These are phyloP conservation scores for Lentinula sp. DNA, from an alignment of 768 basidiomycete genomes.

Conservation along the genomic window DNA sequence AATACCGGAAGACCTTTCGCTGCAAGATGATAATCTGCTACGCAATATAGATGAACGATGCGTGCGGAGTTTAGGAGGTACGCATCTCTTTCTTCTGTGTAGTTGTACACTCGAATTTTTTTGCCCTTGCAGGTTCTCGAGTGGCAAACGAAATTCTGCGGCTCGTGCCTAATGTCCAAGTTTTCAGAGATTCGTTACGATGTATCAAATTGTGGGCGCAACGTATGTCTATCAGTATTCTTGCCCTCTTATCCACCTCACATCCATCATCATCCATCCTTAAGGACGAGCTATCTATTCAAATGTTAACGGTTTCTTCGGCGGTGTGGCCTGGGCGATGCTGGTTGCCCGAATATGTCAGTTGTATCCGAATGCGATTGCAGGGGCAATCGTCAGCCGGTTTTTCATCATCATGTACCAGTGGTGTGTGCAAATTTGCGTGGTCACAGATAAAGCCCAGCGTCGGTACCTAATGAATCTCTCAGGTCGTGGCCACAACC, in stretches of 20 bases:
- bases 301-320: slow-evolving; percentile 95
- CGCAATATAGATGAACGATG: slow-evolving; percentile 92
- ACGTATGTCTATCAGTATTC: slow-evolving; percentile 43
- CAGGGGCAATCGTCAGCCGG: slow-evolving; percentile 92
- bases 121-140: slow-evolving; percentile 62
- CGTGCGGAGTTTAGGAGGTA: slow-evolving; percentile 91
- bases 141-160: slow-evolving; percentile 95
- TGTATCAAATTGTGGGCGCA: slow-evolving; percentile 99
- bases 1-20: slow-evolving; percentile 87
- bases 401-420: slow-evolving; percentile 99
- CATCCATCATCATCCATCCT: background rate
- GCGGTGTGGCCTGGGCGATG: slow-evolving; percentile 98
- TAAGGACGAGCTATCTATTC: slow-evolving; percentile 94
- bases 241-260: background rate
- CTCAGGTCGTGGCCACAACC: slow-evolving; percentile 98
- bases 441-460: background rate
- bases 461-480: background rate
- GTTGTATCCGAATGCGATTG: slow-evolving; percentile 90
- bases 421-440: slow-evolving; percentile 51
- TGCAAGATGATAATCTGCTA: slow-evolving; percentile 87
- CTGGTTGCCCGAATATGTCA: slow-evolving; percentile 99
- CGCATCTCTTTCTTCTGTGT: slow-evolving; percentile 8
- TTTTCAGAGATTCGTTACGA: slow-evolving; percentile 90
- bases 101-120: background rate
- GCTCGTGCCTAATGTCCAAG: slow-evolving; percentile 88